Evolutionary conservation across 129 eudicot genomes (phyloP).

Genomic region (Daucus carota): DH1_v3.0 NC_030382.2:37280501-37281000

Average conservation of each 20-base stretch:
- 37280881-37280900: conserved; percentile 83
- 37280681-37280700: conserved; percentile 75
- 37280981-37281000: background rate
- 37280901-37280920: conserved; percentile 78
- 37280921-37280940: conserved; percentile 49
- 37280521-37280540: conserved; percentile 41
- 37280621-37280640: conserved; percentile 48
- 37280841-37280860: no score
- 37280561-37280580: conserved; percentile 27
- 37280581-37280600: conserved; percentile 64
- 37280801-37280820: conserved; percentile 9
- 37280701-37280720: conserved; percentile 90
- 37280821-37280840: background rate
- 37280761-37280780: conserved; percentile 72
- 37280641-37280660: conserved; percentile 68
- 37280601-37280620: conserved; percentile 44
- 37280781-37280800: conserved; percentile 56
- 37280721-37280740: conserved; percentile 57
- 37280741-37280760: conserved; percentile 75
- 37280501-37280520: conserved; percentile 65
- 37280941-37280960: conserved; percentile 68
- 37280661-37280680: conserved; percentile 59
- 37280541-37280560: conserved; percentile 33
- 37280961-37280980: conserved; percentile 25
- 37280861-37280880: conserved; percentile 5